Evolutionary conservation across 768 basidiomycete species (phyloP).

Genomic region (Neoboletus subvelutipes): DNA sequence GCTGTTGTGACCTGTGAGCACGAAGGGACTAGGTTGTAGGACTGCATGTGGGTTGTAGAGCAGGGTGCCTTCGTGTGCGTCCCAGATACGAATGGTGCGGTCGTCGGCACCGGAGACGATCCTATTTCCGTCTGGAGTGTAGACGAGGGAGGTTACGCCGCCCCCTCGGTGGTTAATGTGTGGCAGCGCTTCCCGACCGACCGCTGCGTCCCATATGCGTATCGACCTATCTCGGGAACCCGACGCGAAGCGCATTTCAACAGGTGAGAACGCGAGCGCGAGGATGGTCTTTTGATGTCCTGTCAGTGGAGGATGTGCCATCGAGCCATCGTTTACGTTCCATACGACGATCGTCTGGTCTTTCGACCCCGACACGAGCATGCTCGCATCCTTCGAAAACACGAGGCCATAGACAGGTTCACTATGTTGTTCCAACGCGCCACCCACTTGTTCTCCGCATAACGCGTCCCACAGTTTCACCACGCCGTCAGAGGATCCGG

Average conservation of each 20-base stretch:
- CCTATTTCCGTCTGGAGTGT: slow-evolving; percentile 30
- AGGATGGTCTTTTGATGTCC: slow-evolving; percentile 29
- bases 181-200: slow-evolving; percentile 16
- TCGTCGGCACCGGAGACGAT: slow-evolving; percentile 34
- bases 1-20: slow-evolving; percentile 24
- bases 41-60: slow-evolving; percentile 13
- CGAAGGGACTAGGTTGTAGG: slow-evolving; percentile 8
- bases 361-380: slow-evolving; percentile 27
- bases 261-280: slow-evolving; percentile 32
- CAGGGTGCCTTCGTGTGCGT: slow-evolving; percentile 20
- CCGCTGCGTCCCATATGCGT: slow-evolving; percentile 27
- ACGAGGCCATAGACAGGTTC: slow-evolving; percentile 26
- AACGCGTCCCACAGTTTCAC: slow-evolving; percentile 29
- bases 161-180: slow-evolving; percentile 21
- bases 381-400: slow-evolving; percentile 30
- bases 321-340: slow-evolving; percentile 17
- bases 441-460: slow-evolving; percentile 21
- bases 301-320: slow-evolving; percentile 15
- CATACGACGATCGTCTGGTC: slow-evolving; percentile 30
- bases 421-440: slow-evolving; percentile 19
- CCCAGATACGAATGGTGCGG: slow-evolving; percentile 30
- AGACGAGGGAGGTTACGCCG: slow-evolving; percentile 25
- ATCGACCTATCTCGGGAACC: slow-evolving; percentile 32
- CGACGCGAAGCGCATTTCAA: slow-evolving; percentile 27
- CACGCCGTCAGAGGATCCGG: slow-evolving; percentile 20